Base-by-base conservation (phyloP, 2,329 filamentous ascomycete species). In the Aureobasidium sp. region DNA sequence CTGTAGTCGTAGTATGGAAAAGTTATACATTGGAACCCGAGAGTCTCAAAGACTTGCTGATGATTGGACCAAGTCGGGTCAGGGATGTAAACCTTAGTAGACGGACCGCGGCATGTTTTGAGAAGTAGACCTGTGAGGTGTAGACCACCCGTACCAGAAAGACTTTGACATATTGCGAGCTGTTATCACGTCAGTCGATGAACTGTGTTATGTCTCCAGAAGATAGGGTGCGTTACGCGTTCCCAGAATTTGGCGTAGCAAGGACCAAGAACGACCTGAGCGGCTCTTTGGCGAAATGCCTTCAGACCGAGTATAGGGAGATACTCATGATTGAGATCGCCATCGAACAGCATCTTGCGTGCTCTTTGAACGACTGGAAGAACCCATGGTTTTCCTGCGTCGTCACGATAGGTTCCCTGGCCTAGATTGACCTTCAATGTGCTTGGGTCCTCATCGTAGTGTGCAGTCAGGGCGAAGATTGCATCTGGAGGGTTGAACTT, bases 31-130 rank as follows among this genome's bases (percentile, higher is more conserved):
- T 70, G 63, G 58, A 72, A 70, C 0, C 74, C 75, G 1, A 73
- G 64, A 0, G 71, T 70, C 6, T 63, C 62, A 59, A 74, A 78
- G 0, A 78, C 65, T 0, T 73, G 65, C 2, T 72, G 67, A 45
- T 78, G 76, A 63, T 78, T 78, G 8, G 71, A 70, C 75, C 75
- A 78, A 0, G 76, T 77, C 0, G 76, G 76, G 1, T 74, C 70
- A 0, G 75, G 73, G 30, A 78, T 73, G 58, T 71, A 74, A 16
- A 78, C 66, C 3, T 67, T 71, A 13, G 25, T 0, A 69, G 67
- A 2, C 2, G 65, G 65, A 0, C 67, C 62, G 8, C 64, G 65
- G 15, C 67, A 68, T 45, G 70, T 68, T 63, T 66, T 34, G 3
- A 77, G 64, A 3, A 71, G 65, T 10, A 74, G 66, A 1, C 71